Percentiles rank a stretch among this genome's conserved stretches.
These are phyloP conservation scores for Scutellaria galericulata DNA, from an alignment of 257 asterid genomes.

Conservation along the genomic window DNA sequence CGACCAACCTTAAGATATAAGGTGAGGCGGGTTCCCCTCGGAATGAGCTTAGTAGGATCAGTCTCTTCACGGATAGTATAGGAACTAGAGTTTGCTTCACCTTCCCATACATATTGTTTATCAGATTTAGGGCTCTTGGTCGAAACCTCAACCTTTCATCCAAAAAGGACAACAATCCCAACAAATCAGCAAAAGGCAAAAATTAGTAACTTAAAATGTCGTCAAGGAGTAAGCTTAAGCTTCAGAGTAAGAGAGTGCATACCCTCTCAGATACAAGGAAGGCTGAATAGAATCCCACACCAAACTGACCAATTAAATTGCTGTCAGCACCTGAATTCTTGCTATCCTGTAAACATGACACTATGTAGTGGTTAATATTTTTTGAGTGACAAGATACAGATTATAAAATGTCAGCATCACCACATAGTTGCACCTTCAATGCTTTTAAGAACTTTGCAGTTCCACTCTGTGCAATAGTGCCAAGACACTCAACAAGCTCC, in stretches of 20 bases:
- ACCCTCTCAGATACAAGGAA: conserved; percentile 95
- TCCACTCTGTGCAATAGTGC: conserved; percentile 99
- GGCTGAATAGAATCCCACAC: conserved; percentile 97
- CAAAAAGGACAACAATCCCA: conserved; percentile 26
- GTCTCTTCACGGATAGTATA: conserved; percentile 92
- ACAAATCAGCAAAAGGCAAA: conserved; percentile 12
- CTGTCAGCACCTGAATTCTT: conserved; percentile 93
- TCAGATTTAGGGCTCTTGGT: conserved; percentile 96
- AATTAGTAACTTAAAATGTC: background rate
- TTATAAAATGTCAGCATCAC: conserved; percentile 22
- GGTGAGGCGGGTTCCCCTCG: conserved; percentile 96
- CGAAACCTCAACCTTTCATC: conserved; percentile 89
- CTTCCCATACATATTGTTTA: conserved; percentile 97
- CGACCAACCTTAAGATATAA: conserved; percentile 76
- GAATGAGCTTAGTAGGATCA: conserved; percentile 84
- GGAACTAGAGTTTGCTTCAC: conserved; percentile 90
- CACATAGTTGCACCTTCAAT: conserved; percentile 61
- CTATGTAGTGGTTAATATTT: conserved; percentile 2
- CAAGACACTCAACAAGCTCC: conserved; percentile 94
- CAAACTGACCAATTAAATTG: conserved; percentile 98
- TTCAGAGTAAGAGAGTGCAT: conserved; percentile 31
- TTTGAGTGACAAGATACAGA: conserved; percentile 1
- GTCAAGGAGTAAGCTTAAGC: conserved; percentile 26
- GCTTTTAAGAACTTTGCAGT: conserved; percentile 95
- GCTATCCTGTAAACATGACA: conserved; percentile 70